Conservation (phyloP, 2,329 filamentous ascomycete genomes). For the Cytospora paraplurivora region DNA sequence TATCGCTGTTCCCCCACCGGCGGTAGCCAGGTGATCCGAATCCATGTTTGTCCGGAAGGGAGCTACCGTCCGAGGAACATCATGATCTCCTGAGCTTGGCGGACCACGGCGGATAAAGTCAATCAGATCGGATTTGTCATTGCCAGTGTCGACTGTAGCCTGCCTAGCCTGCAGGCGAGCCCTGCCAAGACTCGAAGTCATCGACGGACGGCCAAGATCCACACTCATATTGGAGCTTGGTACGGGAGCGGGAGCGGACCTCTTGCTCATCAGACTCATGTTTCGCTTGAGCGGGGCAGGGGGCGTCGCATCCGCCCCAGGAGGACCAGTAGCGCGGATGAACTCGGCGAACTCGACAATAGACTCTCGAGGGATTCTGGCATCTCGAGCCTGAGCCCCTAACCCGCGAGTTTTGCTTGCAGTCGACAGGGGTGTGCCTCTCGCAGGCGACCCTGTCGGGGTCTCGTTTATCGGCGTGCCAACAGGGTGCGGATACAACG, state of each 20-base stretch:
- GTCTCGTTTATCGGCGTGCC: conserved; percentile 33
- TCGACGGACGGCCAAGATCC: conserved; percentile 43
- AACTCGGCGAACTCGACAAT: conserved; percentile 86
- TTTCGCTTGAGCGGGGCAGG: conserved; percentile 24
- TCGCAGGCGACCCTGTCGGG: conserved; percentile 36
- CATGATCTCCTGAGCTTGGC: conserved; percentile 61
- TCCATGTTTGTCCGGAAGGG: conserved; percentile 86
- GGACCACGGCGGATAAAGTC: conserved; percentile 93
- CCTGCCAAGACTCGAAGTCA: conserved; percentile 40
- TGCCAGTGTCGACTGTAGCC: conserved; percentile 61
- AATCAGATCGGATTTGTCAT: conserved; percentile 82
- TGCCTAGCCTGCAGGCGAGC: conserved; percentile 71
- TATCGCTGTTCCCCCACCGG: conserved; percentile 57
- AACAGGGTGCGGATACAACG: conserved; percentile 42
- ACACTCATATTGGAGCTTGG: conserved; percentile 41
- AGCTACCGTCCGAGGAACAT: conserved; percentile 80
- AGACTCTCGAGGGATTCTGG: conserved; percentile 70
- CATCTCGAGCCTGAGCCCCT: conserved; percentile 64
- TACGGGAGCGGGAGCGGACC: conserved; percentile 36
- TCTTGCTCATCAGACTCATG: conserved; percentile 39
- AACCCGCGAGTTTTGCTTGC: conserved; percentile 39
- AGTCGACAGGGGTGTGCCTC: conserved; percentile 37
- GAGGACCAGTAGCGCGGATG: conserved; percentile 80
- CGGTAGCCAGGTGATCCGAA: conserved; percentile 70
- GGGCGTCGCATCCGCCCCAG: conserved; percentile 44